Conservation (phyloP, 768 basidiomycete genomes). For the Asterophora parasitica region DNA sequence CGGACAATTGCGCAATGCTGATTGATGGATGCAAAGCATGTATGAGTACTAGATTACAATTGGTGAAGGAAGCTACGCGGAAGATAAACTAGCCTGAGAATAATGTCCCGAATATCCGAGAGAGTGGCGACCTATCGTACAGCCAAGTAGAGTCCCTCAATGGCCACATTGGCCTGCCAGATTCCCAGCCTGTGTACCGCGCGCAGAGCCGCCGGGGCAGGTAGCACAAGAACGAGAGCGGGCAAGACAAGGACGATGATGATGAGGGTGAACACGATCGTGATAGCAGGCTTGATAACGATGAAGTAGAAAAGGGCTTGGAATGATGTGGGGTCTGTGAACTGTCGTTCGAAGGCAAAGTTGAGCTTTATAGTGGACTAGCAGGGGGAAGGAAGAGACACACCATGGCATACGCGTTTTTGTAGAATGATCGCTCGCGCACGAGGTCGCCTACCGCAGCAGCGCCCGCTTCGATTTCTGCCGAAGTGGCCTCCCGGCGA, state of each 20-base stretch:
- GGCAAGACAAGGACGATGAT: slow-evolving; percentile 56
- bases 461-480: slow-evolving; percentile 45
- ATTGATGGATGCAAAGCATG: no score
- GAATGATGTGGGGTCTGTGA: slow-evolving; percentile 77
- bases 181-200: slow-evolving; percentile 61
- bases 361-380: background rate
- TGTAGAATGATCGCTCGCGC: slow-evolving; percentile 71
- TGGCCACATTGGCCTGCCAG: slow-evolving; percentile 81
- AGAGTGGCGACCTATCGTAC: slow-evolving; percentile 26
- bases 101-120: no score
- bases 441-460: slow-evolving; percentile 25
- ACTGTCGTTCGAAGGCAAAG: slow-evolving; percentile 37
- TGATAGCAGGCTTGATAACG: slow-evolving; percentile 80
- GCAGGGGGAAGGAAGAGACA: slow-evolving; percentile 16
- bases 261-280: slow-evolving; percentile 54
- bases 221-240: slow-evolving; percentile 52
- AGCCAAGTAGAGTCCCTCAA: slow-evolving; percentile 59
- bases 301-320: slow-evolving; percentile 87
- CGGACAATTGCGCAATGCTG: no score
- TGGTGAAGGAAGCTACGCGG: no score
- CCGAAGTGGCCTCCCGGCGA: slow-evolving; percentile 40
- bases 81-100: no score
- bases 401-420: slow-evolving; percentile 79
- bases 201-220: slow-evolving; percentile 64
- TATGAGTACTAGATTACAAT: no score